A percentile compares a stretch with the other conserved stretches of the same genome.
These are phyloP conservation scores for Penicillium olsonii DNA, from an alignment of 2,329 filamentous ascomycete genomes.

Conservation along the genomic window DNA sequence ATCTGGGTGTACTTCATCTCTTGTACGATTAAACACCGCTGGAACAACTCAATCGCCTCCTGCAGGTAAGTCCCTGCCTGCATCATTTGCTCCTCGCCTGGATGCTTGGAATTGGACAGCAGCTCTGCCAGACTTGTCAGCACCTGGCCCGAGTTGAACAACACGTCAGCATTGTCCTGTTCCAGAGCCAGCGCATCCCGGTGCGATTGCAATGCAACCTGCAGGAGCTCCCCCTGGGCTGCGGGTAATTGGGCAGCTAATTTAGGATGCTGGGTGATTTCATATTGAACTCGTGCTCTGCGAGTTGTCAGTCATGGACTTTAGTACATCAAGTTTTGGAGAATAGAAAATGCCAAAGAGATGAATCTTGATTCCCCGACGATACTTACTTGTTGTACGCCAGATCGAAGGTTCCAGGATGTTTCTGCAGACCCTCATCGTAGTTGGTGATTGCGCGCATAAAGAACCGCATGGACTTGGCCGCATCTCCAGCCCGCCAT, in stretches of 20 bases:
- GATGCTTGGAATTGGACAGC: slow-evolving; percentile 54
- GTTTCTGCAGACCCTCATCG: slow-evolving; percentile 61
- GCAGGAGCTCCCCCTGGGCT: slow-evolving; percentile 56
- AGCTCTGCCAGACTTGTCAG: slow-evolving; percentile 66
- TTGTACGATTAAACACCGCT: slow-evolving; percentile 57
- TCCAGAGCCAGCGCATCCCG: slow-evolving; percentile 61
- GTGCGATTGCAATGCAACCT: slow-evolving; percentile 65
- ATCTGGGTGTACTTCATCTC: slow-evolving; percentile 51
- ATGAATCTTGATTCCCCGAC: background rate
- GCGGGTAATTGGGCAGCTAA: slow-evolving; percentile 61
- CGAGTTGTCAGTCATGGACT: slow-evolving; percentile 5
- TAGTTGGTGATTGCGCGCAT: slow-evolving; percentile 68
- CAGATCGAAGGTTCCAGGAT: slow-evolving; percentile 66
- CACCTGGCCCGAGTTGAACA: slow-evolving; percentile 73
- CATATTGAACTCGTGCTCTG: slow-evolving; percentile 69
- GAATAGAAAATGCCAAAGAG: slow-evolving; percentile 2
- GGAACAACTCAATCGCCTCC: slow-evolving; percentile 63
- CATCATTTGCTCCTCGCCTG: slow-evolving; percentile 41
- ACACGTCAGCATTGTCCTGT: slow-evolving; percentile 64
- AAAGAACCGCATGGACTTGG: slow-evolving; percentile 61
- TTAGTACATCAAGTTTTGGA: background rate
- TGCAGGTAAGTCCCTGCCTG: slow-evolving; percentile 58
- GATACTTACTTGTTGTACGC: slow-evolving; percentile 70
- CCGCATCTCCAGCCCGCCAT: slow-evolving; percentile 70
- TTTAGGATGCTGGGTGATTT: slow-evolving; percentile 67